phyloP scores from a whole-genome alignment of 768 basidiomycete species.

The Russula earlei region DNA sequence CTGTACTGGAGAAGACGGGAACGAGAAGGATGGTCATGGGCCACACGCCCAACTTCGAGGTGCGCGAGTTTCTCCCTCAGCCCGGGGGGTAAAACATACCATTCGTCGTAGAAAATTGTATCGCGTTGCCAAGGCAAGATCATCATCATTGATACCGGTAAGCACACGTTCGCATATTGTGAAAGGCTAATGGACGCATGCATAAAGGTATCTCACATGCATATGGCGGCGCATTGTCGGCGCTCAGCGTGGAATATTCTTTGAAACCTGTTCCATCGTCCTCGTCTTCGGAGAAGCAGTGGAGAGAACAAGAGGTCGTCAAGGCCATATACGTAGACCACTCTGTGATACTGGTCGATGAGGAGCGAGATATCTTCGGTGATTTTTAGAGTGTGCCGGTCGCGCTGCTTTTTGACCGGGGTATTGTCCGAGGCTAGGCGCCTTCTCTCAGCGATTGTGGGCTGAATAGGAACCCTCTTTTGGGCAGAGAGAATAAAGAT shows the following conservation, averaged over 20 bases:
- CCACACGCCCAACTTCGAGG: constrained; percentile 86
- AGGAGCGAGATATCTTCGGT: constrained; percentile 21
- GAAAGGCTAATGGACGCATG: constrained; percentile 7
- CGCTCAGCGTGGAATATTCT: constrained; percentile 78
- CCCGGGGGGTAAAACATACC: background rate
- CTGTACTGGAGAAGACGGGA: constrained; percentile 63
- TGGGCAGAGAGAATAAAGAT: background rate
- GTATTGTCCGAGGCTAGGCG: background rate
- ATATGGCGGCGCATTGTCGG: constrained; percentile 88
- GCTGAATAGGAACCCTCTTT: background rate
- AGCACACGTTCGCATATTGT: constrained; percentile 5
- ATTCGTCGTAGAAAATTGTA: constrained; percentile 47
- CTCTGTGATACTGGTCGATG: constrained; percentile 41
- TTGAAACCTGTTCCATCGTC: constrained; percentile 47
- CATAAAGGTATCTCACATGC: constrained; percentile 84
- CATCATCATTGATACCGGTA: constrained; percentile 92
- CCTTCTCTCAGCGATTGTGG: background rate
- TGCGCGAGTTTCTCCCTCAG: constrained; percentile 24
- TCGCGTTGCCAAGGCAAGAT: constrained; percentile 86
- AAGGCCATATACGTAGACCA: constrained; percentile 52
- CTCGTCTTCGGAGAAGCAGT: constrained; percentile 30
- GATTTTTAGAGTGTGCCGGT: constrained; percentile 1
- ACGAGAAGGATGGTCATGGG: constrained; percentile 92
- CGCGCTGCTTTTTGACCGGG: background rate
- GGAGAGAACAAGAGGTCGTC: constrained; percentile 57